A percentile compares a stretch with the other conserved stretches of the same genome.
These are phyloP conservation scores for Eucalyptus leucophloia DNA, from an alignment of 345 rosid species.

Conservation along the genomic window DNA sequence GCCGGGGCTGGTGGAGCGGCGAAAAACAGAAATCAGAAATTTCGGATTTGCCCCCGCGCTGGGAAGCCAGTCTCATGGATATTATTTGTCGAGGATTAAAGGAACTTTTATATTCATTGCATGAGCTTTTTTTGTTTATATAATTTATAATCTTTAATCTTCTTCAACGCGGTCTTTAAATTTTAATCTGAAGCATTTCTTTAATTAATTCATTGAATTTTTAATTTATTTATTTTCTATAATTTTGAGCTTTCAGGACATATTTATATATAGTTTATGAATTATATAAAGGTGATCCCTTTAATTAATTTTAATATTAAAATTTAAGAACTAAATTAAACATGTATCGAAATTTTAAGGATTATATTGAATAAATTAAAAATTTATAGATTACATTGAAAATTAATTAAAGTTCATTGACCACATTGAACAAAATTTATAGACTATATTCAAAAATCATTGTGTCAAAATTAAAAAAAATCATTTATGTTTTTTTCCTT, in stretches of 20 bases:
- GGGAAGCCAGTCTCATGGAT: neutral
- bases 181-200: too few species aligned
- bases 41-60: neutral
- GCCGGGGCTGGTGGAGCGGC: neutral
- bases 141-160: too few species aligned
- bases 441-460: fast-evolving
- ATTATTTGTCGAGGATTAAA: too few species aligned
- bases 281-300: fast-evolving
- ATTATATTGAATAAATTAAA: too few species aligned
- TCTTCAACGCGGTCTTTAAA: too few species aligned
- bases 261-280: fast-evolving
- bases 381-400: fast-evolving
- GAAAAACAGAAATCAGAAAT: neutral
- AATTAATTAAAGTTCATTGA: too few species aligned
- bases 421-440: fast-evolving
- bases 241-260: fast-evolving
- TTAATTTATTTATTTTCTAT: fast-evolving
- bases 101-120: too few species aligned
- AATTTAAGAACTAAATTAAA: too few species aligned
- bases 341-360: fast-evolving
- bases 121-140: too few species aligned
- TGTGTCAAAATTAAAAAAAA: fast-evolving
- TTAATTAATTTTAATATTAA: too few species aligned
- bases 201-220: too few species aligned
- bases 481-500: too few species aligned